phyloP scores from a whole-genome alignment of 164 flowering plant genomes.

The Vitis vinifera region DNA sequence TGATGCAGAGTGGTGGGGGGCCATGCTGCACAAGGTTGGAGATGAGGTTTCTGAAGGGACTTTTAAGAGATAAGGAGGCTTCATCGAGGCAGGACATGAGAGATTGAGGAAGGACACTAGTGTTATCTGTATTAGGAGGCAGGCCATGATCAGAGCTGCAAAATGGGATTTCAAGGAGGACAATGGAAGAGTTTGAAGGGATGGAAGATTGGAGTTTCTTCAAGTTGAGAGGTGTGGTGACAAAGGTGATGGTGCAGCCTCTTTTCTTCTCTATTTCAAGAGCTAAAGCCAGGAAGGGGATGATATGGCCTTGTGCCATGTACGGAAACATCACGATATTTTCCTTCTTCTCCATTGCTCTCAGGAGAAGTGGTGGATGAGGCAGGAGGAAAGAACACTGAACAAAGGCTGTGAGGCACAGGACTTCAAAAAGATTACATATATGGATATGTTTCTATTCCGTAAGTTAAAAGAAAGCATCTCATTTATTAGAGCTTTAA shows the following conservation, averaged over 20 bases:
- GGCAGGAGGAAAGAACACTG: no score
- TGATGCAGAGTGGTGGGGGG: conserved; percentile 22
- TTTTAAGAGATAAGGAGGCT: conserved; percentile 31
- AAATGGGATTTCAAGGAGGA: conserved; percentile 44
- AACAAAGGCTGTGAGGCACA: no score
- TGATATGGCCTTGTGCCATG: conserved; percentile 48
- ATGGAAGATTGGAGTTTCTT: conserved; percentile 32
- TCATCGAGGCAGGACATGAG: conserved; percentile 28
- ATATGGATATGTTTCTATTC: no score
- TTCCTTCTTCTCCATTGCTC: conserved; percentile 11
- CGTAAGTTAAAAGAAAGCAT: no score
- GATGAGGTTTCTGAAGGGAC: conserved; percentile 27
- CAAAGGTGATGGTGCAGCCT: conserved; percentile 27
- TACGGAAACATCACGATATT: conserved; percentile 39
- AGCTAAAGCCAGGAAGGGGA: conserved; percentile 51
- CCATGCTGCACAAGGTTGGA: conserved; percentile 7
- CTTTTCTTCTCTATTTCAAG: conserved; percentile 21
- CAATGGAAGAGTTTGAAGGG: conserved; percentile 38
- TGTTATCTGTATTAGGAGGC: conserved; percentile 50
- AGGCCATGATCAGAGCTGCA: conserved; percentile 48
- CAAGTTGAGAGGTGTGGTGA: conserved; percentile 53
- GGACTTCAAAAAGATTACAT: no score
- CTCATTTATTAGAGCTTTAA: no score
- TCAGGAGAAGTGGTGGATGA: not conserved
- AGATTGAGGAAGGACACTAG: conserved; percentile 34